Base-by-base conservation (phyloP, 805 yeast species). In the Candida adriatica region DNA sequence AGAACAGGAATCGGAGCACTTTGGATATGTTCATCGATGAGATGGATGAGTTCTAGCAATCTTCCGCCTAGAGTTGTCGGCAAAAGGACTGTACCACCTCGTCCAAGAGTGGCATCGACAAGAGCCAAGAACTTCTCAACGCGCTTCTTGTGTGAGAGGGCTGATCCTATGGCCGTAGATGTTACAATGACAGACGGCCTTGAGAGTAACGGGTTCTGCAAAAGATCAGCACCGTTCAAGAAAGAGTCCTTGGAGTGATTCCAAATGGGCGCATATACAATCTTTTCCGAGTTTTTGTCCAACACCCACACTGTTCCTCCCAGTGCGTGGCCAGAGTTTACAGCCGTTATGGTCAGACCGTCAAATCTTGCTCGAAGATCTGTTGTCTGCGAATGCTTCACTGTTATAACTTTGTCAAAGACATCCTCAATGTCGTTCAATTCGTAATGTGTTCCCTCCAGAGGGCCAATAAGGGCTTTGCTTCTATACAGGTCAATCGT, bases 281-380 rank as follows among this genome's bases (percentile, higher is more conserved):
- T 61, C 41, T 79, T 79, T 43, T 90, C 96, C 13, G 78, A 71
- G 39, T 80, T 76, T 34, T 78, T 77, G 27, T 71, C 68, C 8
- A 90, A 55, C 22, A 79, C 62, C 96, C 96, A 88, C 27, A 88
- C 74, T 0, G 94, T 75, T 10, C 98, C 97, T 39, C 99, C 99
- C 18, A 92, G 66, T 0, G 94, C 68, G 51, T 85, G 95, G 4
- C 99, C 99, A 1, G 96, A 79, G 53, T 83, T 87, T 45, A 78
- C 76, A 0, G 96, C 94, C 0, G 94, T 78, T 15, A 90, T 61
- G 4, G 73, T 64, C 22, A 79, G 54, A 19, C 79, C 84, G 37
- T 73, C 76, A 23, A 59, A 62, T 32, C 65, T 70, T 6, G 79
- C 86, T 36, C 75, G 61, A 30, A 84, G 58, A 26, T 68, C 68